Base-by-base conservation (phyloP, 2,329 filamentous ascomycete genomes). In the Exophiala viscosa region DNA sequence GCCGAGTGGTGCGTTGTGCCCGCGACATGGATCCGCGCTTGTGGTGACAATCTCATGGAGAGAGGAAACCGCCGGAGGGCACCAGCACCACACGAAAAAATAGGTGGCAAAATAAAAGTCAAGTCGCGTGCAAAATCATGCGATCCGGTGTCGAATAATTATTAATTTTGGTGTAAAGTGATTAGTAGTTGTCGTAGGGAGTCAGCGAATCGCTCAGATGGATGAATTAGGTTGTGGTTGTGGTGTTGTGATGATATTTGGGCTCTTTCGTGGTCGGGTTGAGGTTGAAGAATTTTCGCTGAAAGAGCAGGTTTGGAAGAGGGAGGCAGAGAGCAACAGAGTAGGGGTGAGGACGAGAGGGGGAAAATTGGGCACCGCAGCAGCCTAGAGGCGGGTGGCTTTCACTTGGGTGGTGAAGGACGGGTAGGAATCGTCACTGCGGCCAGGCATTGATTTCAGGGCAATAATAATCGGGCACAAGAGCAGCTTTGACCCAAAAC, bases 161-260 rank as follows among this genome's bases (percentile, higher is more conserved):
- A 28, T 28, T 28, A 28, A 28, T 28, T 28, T 28, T 28, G 23
- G 23, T 28, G 23, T 28, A 28, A 28, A 28, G 23, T 28, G 8
- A 28, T 28, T 28, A 28, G 23, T 28, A 28, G 2, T 28, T 28
- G 23, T 28, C 23, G 23, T 28, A 28, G 3, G 23, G 23, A 28
- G 23, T 28, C 23, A 28, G 23, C 23, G 23, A 69, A 69, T 66
- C 72, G 76, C 70, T 78, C 77, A 78, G 76, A 67, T 65, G 66
- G 81, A 82, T 83, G 72, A 67, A 75, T 75, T 74, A 71, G 69
- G 71, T 74, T 71, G 69, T 70, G 69, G 68, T 81, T 79, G 78
- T 71, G 80, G 83, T 62, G 53, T 52, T 49, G 40, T 43, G 50
- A 53, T 44, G 46, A 33, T 52, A 56, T 45, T 51, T 48, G 34